A percentile compares a stretch with the other conserved stretches of the same genome.
Evolutionary conservation across 768 basidiomycete species (phyloP).

Genomic region (Asterophora lycoperdoides): DNA sequence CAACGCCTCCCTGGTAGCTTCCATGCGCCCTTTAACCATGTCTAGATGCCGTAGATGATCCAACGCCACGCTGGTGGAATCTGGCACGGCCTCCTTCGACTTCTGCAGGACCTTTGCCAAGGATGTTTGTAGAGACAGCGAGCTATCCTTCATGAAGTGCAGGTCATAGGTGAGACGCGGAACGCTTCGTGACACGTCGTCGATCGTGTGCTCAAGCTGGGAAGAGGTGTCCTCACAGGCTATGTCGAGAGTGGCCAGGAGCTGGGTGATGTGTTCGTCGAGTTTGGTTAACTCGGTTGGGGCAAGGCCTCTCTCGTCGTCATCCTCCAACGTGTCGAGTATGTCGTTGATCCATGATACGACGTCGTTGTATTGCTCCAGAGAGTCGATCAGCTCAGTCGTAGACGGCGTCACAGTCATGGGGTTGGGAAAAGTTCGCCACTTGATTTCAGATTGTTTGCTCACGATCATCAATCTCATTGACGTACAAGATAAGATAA

Average conservation of each 20-base stretch:
- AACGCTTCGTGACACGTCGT: conserved; percentile 88
- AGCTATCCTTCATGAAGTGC: conserved; percentile 95
- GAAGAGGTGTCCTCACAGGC: conserved; percentile 86
- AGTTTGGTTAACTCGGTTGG: conserved; percentile 48
- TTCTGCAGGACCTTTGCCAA: conserved; percentile 59
- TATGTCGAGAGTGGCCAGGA: conserved; percentile 78
- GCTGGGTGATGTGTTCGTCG: conserved; percentile 69
- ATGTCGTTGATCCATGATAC: conserved; percentile 71
- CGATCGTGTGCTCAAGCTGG: conserved; percentile 82
- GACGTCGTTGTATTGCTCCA: conserved; percentile 59
- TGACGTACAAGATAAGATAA: too few species aligned
- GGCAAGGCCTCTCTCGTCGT: conserved; percentile 22
- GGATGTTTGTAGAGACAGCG: conserved; percentile 65
- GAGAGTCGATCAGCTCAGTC: conserved; percentile 44
- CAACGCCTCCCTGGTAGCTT: conserved; percentile 82
- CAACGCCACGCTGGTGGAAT: conserved; percentile 61
- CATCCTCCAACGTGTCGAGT: conserved; percentile 35
- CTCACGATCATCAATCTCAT: too few species aligned
- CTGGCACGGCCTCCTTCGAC: conserved; percentile 47
- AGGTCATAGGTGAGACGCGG: conserved; percentile 93
- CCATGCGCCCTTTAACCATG: conserved; percentile 81
- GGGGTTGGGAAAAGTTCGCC: background rate
- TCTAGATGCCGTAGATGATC: conserved; percentile 80
- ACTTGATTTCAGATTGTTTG: background rate
- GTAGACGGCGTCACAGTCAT: conserved; percentile 34